Evolutionary conservation across 192 early-diverging fungal species (phyloP).

Genomic region (Gonapodya prolifera): DNA sequence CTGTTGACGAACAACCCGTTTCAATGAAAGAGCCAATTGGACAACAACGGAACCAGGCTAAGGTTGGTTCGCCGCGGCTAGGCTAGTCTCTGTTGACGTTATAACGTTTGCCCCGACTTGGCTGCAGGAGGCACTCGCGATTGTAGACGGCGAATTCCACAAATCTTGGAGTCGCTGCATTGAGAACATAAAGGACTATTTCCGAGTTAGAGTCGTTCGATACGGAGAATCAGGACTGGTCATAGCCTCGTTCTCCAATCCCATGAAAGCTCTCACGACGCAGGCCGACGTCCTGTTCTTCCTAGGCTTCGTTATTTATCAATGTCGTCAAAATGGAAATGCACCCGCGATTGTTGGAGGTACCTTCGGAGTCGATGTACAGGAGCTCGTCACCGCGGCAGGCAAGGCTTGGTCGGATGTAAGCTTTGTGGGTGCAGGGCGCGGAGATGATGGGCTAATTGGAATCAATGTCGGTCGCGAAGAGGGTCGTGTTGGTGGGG

Average conservation of each 20-base stretch:
- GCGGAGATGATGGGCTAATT: neutral
- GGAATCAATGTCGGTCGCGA: neutral
- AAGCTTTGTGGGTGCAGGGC: neutral
- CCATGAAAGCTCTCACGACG: neutral
- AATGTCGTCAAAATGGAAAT: neutral
- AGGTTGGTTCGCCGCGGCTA: neutral
- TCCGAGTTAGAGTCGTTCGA: neutral
- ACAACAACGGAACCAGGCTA: neutral
- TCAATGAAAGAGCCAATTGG: neutral
- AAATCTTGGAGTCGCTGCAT: neutral
- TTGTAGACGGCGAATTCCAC: neutral
- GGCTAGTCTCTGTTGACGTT: neutral
- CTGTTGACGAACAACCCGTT: neutral
- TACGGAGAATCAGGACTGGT: neutral
- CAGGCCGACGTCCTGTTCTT: neutral
- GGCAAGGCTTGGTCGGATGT: neutral
- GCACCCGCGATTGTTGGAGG: neutral
- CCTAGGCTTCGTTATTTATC: neutral
- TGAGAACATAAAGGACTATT: neutral
- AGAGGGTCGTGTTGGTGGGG: neutral
- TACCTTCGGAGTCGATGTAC: neutral
- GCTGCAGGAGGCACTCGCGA: neutral
- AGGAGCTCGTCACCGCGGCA: neutral
- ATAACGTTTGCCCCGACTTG: neutral
- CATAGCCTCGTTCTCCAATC: neutral